These are phyloP conservation scores for Kurtzmaniella fragi DNA, from an alignment of 805 yeast species.

Conservation along the genomic window DNA sequence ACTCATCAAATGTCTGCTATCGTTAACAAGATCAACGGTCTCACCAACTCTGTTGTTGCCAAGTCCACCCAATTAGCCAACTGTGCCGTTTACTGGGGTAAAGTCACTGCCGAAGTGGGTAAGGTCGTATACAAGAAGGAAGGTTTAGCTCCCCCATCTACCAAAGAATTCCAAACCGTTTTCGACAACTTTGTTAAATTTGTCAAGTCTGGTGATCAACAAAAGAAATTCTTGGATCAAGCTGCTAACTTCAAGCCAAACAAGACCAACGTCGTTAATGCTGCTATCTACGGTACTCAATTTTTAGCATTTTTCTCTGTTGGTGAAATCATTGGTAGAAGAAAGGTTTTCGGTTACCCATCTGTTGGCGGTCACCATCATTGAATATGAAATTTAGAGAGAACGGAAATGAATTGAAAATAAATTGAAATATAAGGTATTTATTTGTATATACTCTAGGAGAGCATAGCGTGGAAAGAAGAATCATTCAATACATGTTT, in stretches of 20 bases:
- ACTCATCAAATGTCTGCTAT: slow-evolving; percentile 35
- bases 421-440: too few relatives aligned
- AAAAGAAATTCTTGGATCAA: slow-evolving; percentile 49
- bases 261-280: slow-evolving; percentile 57
- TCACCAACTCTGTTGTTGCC: slow-evolving; percentile 29
- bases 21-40: slow-evolving; percentile 34
- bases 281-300: slow-evolving; percentile 75
- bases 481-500: too few relatives aligned
- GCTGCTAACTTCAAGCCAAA: slow-evolving; percentile 42
- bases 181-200: slow-evolving; percentile 45
- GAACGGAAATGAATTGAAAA: too few relatives aligned
- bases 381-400: background rate
- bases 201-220: slow-evolving; percentile 43
- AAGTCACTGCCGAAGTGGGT: slow-evolving; percentile 58
- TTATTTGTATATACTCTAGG: too few relatives aligned
- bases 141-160: slow-evolving; percentile 87
- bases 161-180: slow-evolving; percentile 69
- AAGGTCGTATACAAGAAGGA: slow-evolving; percentile 86
- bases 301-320: slow-evolving; percentile 85
- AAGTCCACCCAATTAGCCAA: slow-evolving; percentile 40
- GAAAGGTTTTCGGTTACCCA: slow-evolving; percentile 88
- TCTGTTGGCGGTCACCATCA: slow-evolving; percentile 41
- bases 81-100: slow-evolving; percentile 74
- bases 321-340: slow-evolving; percentile 96
- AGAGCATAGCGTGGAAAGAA: too few relatives aligned